Evolutionary conservation across 768 basidiomycete genomes (phyloP).

Genomic region (Pisolithus albus): DNA sequence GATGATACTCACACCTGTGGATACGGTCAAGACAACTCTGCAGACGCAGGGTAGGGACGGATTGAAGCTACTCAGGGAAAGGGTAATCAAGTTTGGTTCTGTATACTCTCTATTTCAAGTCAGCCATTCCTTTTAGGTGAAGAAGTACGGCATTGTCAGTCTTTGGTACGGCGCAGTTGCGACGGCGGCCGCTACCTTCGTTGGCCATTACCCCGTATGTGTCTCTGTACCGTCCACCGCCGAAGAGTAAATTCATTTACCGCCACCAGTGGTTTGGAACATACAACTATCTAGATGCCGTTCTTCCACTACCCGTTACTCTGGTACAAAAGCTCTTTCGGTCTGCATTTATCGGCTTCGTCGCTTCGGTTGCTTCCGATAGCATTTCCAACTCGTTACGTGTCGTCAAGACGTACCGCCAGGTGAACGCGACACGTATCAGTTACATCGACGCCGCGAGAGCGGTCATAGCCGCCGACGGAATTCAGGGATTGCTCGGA

Average conservation of each 20-base stretch:
- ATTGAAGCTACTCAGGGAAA: conserved; percentile 52
- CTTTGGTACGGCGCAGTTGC: conserved; percentile 91
- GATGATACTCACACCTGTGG: conserved; percentile 88
- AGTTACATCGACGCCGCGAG: conserved; percentile 74
- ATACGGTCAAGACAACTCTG: conserved; percentile 92
- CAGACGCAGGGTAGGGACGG: conserved; percentile 83
- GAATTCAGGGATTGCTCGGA: conserved; percentile 74
- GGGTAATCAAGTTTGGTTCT: conserved; percentile 36
- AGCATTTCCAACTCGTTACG: conserved; percentile 82
- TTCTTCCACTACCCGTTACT: conserved; percentile 51
- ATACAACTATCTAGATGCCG: conserved; percentile 71
- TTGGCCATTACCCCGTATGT: conserved; percentile 80
- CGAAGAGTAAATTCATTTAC: conserved; percentile 2
- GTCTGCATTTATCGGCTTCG: conserved; percentile 88
- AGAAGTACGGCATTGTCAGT: conserved; percentile 65
- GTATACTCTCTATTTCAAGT: background rate
- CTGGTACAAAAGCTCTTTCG: conserved; percentile 57
- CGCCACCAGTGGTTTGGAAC: conserved; percentile 66
- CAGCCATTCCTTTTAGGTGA: conserved; percentile 41
- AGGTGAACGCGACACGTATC: conserved; percentile 78
- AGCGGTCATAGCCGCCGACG: conserved; percentile 70
- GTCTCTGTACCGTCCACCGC: background rate
- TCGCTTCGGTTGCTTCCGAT: conserved; percentile 80
- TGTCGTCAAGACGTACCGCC: conserved; percentile 93
- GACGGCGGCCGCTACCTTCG: conserved; percentile 90